phyloP scores from a whole-genome alignment of 164 flowering plant species.

The Pachysandra terminalis region DNA sequence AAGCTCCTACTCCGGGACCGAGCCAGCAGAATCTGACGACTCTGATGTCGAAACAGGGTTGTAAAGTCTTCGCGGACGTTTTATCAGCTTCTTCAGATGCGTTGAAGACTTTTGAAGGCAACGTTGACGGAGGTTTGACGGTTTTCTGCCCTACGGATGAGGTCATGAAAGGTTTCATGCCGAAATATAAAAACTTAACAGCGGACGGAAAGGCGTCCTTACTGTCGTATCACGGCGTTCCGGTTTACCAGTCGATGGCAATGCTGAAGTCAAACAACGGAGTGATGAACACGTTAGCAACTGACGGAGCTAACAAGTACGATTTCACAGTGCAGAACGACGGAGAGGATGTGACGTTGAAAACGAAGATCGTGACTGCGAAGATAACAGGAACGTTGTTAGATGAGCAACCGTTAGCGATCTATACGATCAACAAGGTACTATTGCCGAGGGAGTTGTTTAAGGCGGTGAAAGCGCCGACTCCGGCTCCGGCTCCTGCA shows the following conservation, averaged over 20 bases:
- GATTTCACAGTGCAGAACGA: conserved; percentile 35
- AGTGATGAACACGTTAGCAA: conserved; percentile 37
- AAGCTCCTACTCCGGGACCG: conserved; percentile 74
- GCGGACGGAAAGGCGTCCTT: conserved; percentile 27
- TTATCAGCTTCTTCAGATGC: conserved; percentile 40
- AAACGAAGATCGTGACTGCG: conserved; percentile 63
- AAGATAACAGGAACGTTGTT: conserved; percentile 56
- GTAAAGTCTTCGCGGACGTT: conserved; percentile 62
- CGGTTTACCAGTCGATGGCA: conserved; percentile 34
- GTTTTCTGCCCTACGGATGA: conserved; percentile 37
- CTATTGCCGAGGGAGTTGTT: conserved; percentile 72
- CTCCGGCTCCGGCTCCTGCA: conserved; percentile 71
- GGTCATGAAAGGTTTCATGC: conserved; percentile 21
- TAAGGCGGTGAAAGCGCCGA: conserved; percentile 42
- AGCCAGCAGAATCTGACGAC: conserved; percentile 43
- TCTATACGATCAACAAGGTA: conserved; percentile 62
- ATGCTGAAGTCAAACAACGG: conserved; percentile 43
- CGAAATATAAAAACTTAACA: conserved; percentile 43
- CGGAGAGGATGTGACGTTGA: conserved; percentile 38
- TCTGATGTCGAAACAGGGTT: conserved; percentile 57
- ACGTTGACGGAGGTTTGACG: conserved; percentile 33
- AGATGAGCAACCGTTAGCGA: conserved; percentile 69
- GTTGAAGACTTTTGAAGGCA: conserved; percentile 31
- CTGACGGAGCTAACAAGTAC: conserved; percentile 34
- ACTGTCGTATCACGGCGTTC: conserved; percentile 34